Evolutionary conservation across 1,284 basidiomycete species (phyloP).

Genomic region (Cryptococcus sp.): DNA sequence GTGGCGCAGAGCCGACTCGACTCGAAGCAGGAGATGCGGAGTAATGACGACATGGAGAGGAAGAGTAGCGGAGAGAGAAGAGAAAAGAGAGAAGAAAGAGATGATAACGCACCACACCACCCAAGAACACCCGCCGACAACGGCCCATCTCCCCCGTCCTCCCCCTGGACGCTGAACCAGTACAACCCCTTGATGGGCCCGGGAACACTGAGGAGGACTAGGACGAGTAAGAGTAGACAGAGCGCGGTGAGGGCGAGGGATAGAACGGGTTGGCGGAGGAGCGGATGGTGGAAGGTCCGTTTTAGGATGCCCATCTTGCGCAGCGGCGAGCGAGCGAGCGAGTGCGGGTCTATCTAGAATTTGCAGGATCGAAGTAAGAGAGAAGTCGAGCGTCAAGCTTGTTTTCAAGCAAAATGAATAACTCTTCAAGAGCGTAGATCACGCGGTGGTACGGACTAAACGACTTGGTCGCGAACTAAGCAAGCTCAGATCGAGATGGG

Average conservation of each 20-base stretch:
- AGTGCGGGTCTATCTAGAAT: too few species aligned
- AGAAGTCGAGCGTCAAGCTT: too few species aligned
- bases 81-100: too few species aligned
- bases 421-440: too few species aligned
- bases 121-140: constrained; percentile 43
- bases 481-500: too few species aligned
- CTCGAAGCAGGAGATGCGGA: neutral
- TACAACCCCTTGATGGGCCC: constrained; percentile 48
- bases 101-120: constrained; percentile 44
- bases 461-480: too few species aligned
- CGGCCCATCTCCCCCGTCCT: constrained; percentile 16
- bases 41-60: neutral
- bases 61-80: neutral
- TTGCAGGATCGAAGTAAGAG: too few species aligned
- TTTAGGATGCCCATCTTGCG: constrained; percentile 2
- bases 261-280: constrained; percentile 35
- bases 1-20: too few species aligned
- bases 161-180: constrained; percentile 42
- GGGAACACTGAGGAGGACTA: constrained; percentile 46
- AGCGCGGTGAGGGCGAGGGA: constrained; percentile 39
- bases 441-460: too few species aligned
- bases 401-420: too few species aligned
- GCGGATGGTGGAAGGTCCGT: constrained; percentile 16
- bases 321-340: too few species aligned
- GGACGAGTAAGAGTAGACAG: constrained; percentile 41